phyloP scores from a whole-genome alignment of 1,139 yeast species.

The Casaregolazyma lundiana region DNA sequence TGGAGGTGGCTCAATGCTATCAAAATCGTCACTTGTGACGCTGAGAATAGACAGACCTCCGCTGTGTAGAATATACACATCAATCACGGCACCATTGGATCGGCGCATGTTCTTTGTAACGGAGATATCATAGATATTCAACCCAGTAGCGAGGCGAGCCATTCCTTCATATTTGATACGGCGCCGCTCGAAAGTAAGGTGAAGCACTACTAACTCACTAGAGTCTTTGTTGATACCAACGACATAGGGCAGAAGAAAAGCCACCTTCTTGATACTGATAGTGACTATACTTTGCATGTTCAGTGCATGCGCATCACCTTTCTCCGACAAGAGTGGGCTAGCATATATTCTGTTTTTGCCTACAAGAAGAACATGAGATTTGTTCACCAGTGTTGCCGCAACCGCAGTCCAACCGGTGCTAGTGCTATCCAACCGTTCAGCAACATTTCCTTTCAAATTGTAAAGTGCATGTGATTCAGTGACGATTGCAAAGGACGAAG shows the following conservation, averaged over 20 bases:
- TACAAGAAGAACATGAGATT: slow-evolving; percentile 1
- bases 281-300: not conserved
- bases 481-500: not conserved
- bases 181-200: slow-evolving; percentile 2
- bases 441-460: not conserved
- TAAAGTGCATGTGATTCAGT: slow-evolving; percentile 1
- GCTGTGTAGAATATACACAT: slow-evolving; percentile 22
- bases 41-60: slow-evolving; percentile 21
- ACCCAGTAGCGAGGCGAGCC: slow-evolving; percentile 12
- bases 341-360: slow-evolving; percentile 1
- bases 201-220: not conserved
- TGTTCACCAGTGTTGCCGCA: slow-evolving; percentile 4
- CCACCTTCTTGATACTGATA: slow-evolving; percentile 4
- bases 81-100: slow-evolving; percentile 17
- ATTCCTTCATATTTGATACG: slow-evolving; percentile 11
- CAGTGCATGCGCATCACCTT: not conserved
- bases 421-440: not conserved
- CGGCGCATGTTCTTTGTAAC: slow-evolving; percentile 19
- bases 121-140: slow-evolving; percentile 17
- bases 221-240: slow-evolving; percentile 1
- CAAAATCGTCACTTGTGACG: slow-evolving; percentile 13
- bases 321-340: not conserved
- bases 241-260: slow-evolving; percentile 1
- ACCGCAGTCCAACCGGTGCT: slow-evolving; percentile 4
- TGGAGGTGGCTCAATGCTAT: not conserved